These are phyloP conservation scores for Magnaporthiopsis rhizophila DNA, from an alignment of 2,329 filamentous ascomycete genomes.

Conservation along the genomic window DNA sequence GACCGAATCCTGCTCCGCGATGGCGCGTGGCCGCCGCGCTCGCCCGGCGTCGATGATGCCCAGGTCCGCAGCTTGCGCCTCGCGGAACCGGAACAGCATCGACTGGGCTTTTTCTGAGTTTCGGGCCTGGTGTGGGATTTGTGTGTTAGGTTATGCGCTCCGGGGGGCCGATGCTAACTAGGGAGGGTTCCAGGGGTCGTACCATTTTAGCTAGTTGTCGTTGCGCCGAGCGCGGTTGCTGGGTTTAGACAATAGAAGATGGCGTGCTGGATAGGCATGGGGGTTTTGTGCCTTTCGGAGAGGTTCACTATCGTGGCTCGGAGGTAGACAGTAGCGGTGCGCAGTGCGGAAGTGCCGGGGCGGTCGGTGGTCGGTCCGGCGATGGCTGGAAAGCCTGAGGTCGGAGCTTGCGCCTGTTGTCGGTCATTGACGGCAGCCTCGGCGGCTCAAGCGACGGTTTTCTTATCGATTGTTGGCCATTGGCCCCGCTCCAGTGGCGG, in stretches of 20 bases:
- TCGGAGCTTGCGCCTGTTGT: not conserved
- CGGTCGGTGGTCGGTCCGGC: not conserved
- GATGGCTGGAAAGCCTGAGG: not conserved
- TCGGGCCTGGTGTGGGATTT: conserved; percentile 54
- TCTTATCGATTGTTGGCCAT: not conserved
- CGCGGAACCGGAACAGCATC: conserved; percentile 99
- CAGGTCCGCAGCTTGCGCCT: conserved; percentile 89
- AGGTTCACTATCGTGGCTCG: not conserved
- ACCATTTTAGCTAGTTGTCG: conserved; percentile 12
- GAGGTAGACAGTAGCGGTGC: not conserved
- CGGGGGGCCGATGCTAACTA: not conserved
- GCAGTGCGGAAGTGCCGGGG: not conserved
- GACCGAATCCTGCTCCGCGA: conserved; percentile 78
- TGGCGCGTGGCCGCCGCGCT: conserved; percentile 81
- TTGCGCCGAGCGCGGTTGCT: not conserved
- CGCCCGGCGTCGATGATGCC: conserved; percentile 92
- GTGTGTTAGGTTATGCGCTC: not conserved
- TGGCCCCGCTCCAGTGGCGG: not conserved
- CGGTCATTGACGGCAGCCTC: not conserved
- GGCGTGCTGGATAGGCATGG: too few species aligned
- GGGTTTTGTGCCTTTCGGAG: not conserved
- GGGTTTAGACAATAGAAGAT: not conserved
- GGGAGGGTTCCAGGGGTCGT: not conserved
- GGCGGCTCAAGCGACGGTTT: not conserved
- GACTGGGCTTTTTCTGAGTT: conserved; percentile 99